Base-by-base conservation (phyloP, 129 eudicot species). In the Artemisia argyi region DNA sequence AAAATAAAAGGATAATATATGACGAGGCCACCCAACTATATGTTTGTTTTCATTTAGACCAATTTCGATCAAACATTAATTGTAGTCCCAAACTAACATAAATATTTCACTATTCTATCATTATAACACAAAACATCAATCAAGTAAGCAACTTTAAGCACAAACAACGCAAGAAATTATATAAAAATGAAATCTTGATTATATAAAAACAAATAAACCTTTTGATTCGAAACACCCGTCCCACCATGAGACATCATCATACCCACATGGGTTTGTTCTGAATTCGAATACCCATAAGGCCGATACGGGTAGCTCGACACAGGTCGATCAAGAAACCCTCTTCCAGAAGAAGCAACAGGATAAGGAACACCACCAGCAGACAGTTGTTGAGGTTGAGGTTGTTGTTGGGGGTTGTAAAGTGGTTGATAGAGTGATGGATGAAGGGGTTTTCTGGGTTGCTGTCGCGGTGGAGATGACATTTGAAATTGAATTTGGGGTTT, bases 321-420 rank as follows among this genome's bases (percentile, higher is more conserved):
- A 1, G 56, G 75, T 39, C 57, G 75, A 56, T 70, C 65, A 18
- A 71, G 42, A 4, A 64, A 74, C 16, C 78, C 79, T 11, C 87
- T 83, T 28, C 87, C 91, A 47, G 85, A 83, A 28, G 87, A 80
- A 58, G 85, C 85, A 48, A 86, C 79, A 5, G 85, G 87, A 63
- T 83, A 80, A 44, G 68, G 76, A 54, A 80, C 22, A 20, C 69
- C 72, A 11, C 72, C 78, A 26, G 26, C 61, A 22, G 14, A 22
- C 14, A 35, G 67, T 59, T 57, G 53, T 70, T 69, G 49, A n/a
- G n/a, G n/a, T n/a, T n/a, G n/a, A 7, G 78, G 32, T 58, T 68
- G 75, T 60, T n/a, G n/a, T n/a, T n/a, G 69, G 39, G 20, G 62
- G 62, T 64, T 32, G 66, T 47, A 17, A 35, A 75, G 44, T 39